Conservation (phyloP, 768 basidiomycete genomes). For the Boletus sensibilis region DNA sequence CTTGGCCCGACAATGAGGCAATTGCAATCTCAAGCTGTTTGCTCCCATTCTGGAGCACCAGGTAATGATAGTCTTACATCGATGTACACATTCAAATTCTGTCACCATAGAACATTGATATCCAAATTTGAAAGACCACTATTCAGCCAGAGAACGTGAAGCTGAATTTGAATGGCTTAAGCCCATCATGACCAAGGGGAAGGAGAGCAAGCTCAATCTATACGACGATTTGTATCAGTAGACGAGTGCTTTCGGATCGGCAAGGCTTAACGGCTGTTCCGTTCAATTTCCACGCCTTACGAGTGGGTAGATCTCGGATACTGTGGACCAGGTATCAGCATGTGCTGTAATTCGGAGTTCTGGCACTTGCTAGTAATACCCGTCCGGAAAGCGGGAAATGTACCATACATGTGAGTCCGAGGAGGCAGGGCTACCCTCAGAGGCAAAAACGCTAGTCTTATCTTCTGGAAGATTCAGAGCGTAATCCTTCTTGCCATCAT, state of each 20-base stretch:
- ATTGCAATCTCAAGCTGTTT: neutral
- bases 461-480: neutral
- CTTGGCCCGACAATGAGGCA: neutral
- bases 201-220: slow-evolving; percentile 7
- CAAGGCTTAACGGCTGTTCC: slow-evolving; percentile 1
- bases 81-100: neutral
- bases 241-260: too few relatives aligned
- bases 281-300: slow-evolving; percentile 6
- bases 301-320: neutral
- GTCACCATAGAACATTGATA: neutral
- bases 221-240: neutral
- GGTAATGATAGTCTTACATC: neutral
- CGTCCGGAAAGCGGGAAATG: slow-evolving; percentile 2
- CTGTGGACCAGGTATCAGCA: neutral
- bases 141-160: slow-evolving; percentile 1
- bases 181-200: neutral
- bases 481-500: slow-evolving; percentile 8
- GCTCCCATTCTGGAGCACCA: neutral
- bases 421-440: slow-evolving; percentile 1
- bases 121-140: neutral
- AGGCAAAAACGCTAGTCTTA: neutral
- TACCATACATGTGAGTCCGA: slow-evolving; percentile 9
- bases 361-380: neutral
- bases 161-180: slow-evolving; percentile 9
- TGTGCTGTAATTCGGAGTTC: neutral